These are phyloP conservation scores for Paracoccidioides brasiliensis DNA, from an alignment of 2,329 filamentous ascomycete species.

Conservation along the genomic window DNA sequence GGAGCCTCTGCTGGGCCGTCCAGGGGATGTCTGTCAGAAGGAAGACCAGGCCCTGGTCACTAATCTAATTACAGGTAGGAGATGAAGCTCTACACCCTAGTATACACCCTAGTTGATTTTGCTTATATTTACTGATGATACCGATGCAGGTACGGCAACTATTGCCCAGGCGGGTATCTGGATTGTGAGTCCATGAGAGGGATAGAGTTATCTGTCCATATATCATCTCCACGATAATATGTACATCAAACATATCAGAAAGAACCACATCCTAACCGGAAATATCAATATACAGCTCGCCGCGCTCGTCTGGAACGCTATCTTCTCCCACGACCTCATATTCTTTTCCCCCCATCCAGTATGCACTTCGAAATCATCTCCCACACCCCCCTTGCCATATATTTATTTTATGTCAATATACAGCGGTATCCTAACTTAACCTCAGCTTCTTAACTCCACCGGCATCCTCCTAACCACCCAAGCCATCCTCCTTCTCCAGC, in stretches of 20 bases:
- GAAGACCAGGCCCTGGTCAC: constrained; percentile 49
- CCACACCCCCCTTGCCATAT: constrained; percentile 22
- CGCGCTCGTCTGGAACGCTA: constrained; percentile 61
- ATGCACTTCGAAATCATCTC: constrained; percentile 23
- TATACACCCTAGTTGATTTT: background rate
- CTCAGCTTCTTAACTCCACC: constrained; percentile 42
- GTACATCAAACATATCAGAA: background rate
- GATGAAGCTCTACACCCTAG: background rate
- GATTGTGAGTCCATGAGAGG: constrained; percentile 38
- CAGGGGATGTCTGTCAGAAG: constrained; percentile 60
- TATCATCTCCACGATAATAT: background rate
- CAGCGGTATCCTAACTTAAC: no score
- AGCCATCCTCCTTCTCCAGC: constrained; percentile 74
- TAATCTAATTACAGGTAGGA: constrained; percentile 63
- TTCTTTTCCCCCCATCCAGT: constrained; percentile 86
- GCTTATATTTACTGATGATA: constrained; percentile 1
- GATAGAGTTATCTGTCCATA: background rate
- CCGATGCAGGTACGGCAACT: constrained; percentile 56
- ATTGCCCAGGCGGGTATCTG: constrained; percentile 67
- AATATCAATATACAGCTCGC: constrained; percentile 41
- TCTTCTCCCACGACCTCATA: constrained; percentile 58
- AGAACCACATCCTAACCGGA: background rate
- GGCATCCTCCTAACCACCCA: constrained; percentile 65
- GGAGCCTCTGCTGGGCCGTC: constrained; percentile 56
- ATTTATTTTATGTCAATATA: no score